A percentile compares a stretch with the other conserved stretches of the same genome.
These are phyloP conservation scores for Beauveria sp. DNA, from an alignment of 2,329 filamentous ascomycete species.

Conservation along the genomic window DNA sequence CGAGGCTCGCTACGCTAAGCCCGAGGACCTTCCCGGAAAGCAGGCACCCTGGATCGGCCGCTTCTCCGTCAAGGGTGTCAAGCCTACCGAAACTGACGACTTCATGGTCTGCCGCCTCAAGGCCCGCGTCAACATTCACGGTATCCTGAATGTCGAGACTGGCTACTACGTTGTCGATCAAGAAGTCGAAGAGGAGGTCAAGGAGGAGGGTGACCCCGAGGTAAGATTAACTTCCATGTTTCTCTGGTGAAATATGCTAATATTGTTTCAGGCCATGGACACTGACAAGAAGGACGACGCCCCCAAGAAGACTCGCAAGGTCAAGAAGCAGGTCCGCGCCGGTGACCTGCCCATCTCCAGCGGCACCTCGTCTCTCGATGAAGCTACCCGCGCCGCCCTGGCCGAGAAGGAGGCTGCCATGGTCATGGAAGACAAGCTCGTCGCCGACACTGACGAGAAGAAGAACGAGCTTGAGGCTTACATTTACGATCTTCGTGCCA, in stretches of 20 bases:
- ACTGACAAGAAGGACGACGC: constrained; percentile 64
- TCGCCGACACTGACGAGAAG: constrained; percentile 96
- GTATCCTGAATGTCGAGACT: constrained; percentile 90
- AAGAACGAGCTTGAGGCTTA: constrained; percentile 99
- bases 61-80: constrained; percentile 96
- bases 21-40: constrained; percentile 81
- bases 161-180: constrained; percentile 98
- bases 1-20: constrained; percentile 87
- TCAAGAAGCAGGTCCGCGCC: constrained; percentile 99
- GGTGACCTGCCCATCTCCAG: constrained; percentile 84
- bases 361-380: constrained; percentile 74
- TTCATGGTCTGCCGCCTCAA: constrained; percentile 99
- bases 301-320: constrained; percentile 86
- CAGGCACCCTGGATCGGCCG: constrained; percentile 90
- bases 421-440: constrained; percentile 97
- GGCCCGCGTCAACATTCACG: constrained; percentile 92
- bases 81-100: constrained; percentile 86
- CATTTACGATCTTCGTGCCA: constrained; percentile 94
- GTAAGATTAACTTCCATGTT: constrained; percentile 45
- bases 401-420: constrained; percentile 81
- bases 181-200: constrained; percentile 89
- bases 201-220: constrained; percentile 62
- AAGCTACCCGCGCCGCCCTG: constrained; percentile 55
- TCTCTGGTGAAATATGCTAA: constrained; percentile 18
- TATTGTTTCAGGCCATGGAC: constrained; percentile 63